Evolutionary conservation across 2,329 filamentous ascomycete species (phyloP).

Genomic region (Xylariaceae sp.): DNA sequence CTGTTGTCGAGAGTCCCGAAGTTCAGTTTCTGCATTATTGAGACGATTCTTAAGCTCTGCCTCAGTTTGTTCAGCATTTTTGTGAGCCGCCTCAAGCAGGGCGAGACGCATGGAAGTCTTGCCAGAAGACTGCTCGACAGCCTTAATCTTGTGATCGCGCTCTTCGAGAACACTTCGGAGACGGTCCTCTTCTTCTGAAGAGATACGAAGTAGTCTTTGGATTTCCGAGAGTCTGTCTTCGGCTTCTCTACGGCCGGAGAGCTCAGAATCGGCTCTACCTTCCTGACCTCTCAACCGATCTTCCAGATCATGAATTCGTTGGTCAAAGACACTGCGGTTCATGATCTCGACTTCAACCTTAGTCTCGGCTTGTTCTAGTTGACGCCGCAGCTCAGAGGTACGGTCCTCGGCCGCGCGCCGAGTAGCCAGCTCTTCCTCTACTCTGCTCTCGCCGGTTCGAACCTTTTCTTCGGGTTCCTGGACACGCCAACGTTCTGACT

Average conservation of each 20-base stretch:
- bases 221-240: conserved; percentile 71
- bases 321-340: conserved; percentile 55
- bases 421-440: conserved; percentile 45
- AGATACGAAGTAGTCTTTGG: conserved; percentile 64
- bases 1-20: conserved; percentile 54
- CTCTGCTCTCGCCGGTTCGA: conserved; percentile 42
- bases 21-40: conserved; percentile 50
- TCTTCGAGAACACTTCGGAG: conserved; percentile 65
- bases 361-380: conserved; percentile 54
- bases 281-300: conserved; percentile 63
- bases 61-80: conserved; percentile 50
- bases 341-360: conserved; percentile 59
- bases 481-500: conserved; percentile 41
- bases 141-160: conserved; percentile 62
- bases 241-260: conserved; percentile 58
- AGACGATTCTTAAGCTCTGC: conserved; percentile 54
- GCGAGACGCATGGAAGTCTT: conserved; percentile 59
- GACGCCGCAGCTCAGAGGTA: conserved; percentile 49
- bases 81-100: conserved; percentile 65
- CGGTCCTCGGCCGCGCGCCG: conserved; percentile 52
- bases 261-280: conserved; percentile 59
- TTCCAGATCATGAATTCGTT: conserved; percentile 66
- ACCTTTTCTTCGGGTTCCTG: conserved; percentile 57
- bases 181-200: conserved; percentile 68
- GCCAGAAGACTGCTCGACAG: conserved; percentile 51